phyloP scores from a whole-genome alignment of 2,329 filamentous ascomycete genomes.

The Teratosphaeria destructans region DNA sequence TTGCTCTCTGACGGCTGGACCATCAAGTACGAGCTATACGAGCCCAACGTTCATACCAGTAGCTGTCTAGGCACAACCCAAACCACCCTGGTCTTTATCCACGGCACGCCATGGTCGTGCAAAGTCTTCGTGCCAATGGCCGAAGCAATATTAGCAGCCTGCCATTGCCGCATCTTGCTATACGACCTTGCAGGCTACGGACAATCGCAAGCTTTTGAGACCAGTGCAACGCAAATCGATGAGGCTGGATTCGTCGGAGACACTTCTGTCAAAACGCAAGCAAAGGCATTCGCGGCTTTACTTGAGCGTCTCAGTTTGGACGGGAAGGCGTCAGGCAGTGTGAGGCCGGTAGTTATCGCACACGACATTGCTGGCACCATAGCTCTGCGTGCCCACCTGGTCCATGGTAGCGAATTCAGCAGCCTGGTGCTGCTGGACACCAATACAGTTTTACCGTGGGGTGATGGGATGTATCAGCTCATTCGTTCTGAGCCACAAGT shows the following conservation, averaged over 20 bases:
- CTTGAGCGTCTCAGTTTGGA: slow-evolving; percentile 25
- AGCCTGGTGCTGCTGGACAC: slow-evolving; percentile 36
- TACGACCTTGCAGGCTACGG: slow-evolving; percentile 40
- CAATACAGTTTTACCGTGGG: slow-evolving; percentile 34
- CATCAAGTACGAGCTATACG: neutral
- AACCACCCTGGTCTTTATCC: slow-evolving; percentile 33
- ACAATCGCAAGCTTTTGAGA: slow-evolving; percentile 18
- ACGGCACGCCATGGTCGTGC: slow-evolving; percentile 41
- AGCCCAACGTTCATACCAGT: neutral
- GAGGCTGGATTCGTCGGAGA: slow-evolving; percentile 21
- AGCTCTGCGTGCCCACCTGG: slow-evolving; percentile 28
- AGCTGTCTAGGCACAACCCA: neutral
- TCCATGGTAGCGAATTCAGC: slow-evolving; percentile 28
- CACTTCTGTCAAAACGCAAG: slow-evolving; percentile 30
- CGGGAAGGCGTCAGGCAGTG: slow-evolving; percentile 3
- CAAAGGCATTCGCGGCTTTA: slow-evolving; percentile 30
- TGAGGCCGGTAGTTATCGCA: slow-evolving; percentile 30
- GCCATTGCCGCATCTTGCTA: slow-evolving; percentile 28
- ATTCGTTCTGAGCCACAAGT: slow-evolving; percentile 18
- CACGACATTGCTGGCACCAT: slow-evolving; percentile 38
- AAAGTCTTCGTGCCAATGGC: slow-evolving; percentile 30
- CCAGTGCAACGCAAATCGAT: slow-evolving; percentile 3
- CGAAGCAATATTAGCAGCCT: slow-evolving; percentile 25
- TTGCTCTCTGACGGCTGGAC: neutral
- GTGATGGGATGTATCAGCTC: slow-evolving; percentile 35